Conservation (phyloP, 2,329 filamentous ascomycete species). For the Penicillium sclerotiorum region DNA sequence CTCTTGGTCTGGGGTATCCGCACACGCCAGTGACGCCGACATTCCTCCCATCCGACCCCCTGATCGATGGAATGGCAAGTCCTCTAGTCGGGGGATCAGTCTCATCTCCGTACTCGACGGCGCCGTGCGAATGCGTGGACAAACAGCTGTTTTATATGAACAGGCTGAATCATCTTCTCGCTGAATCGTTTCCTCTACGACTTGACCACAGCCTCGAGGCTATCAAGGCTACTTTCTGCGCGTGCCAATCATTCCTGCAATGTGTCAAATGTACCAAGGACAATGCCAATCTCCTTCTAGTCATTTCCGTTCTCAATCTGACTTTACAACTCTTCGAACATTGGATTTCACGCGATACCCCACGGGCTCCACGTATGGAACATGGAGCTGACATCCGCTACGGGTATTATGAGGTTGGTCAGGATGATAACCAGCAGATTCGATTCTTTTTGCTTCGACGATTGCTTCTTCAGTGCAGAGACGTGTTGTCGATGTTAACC, state of each 20-base stretch:
- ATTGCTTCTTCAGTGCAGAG: constrained; percentile 31
- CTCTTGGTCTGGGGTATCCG: constrained; percentile 24
- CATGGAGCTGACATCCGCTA: constrained; percentile 26
- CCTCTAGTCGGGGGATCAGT: constrained; percentile 33
- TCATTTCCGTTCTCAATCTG: constrained; percentile 34
- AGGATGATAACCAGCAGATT: constrained; percentile 32
- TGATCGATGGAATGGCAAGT: constrained; percentile 30
- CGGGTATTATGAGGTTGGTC: constrained; percentile 35
- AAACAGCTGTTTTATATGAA: constrained; percentile 34
- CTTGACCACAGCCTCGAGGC: constrained; percentile 38
- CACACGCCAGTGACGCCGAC: constrained; percentile 35
- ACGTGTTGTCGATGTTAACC: constrained; percentile 28
- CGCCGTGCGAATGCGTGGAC: constrained; percentile 34
- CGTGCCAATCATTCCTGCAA: constrained; percentile 33
- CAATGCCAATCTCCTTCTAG: constrained; percentile 29
- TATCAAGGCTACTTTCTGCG: constrained; percentile 33
- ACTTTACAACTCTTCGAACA: constrained; percentile 35
- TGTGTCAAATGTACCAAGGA: constrained; percentile 36
- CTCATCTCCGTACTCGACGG: constrained; percentile 21
- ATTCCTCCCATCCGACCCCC: constrained; percentile 32
- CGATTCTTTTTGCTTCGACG: constrained; percentile 31
- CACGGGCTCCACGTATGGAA: constrained; percentile 15
- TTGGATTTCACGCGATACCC: constrained; percentile 31
- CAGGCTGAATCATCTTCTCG: constrained; percentile 33
- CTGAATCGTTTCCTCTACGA: constrained; percentile 28